These are phyloP conservation scores for Cordyceps pruinosa DNA, from an alignment of 2,329 filamentous ascomycete genomes.

Conservation along the genomic window DNA sequence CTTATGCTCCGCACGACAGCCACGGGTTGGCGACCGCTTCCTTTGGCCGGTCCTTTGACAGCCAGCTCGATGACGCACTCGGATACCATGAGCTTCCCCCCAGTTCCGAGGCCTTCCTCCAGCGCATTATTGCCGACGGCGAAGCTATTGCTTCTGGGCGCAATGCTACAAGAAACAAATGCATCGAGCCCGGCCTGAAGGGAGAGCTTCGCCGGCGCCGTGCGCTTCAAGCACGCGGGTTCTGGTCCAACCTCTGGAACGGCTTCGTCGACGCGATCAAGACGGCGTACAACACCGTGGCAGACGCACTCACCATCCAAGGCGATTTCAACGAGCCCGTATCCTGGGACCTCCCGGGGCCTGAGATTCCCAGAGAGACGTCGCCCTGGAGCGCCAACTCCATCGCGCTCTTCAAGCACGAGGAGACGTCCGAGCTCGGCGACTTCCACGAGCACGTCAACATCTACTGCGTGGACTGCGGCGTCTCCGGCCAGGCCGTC, in stretches of 20 bases:
- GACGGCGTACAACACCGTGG: conserved; percentile 1
- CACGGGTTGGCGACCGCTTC: conserved; percentile 21
- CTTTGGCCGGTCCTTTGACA: conserved; percentile 22
- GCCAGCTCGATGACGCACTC: conserved; percentile 21
- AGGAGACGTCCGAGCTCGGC: neutral
- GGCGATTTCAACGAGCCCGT: conserved; percentile 18
- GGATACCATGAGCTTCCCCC: conserved; percentile 17
- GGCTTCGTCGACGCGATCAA: conserved; percentile 7
- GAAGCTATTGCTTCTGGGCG: neutral
- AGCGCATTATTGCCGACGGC: conserved; percentile 10
- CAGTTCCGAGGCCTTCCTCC: conserved; percentile 15
- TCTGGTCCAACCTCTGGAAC: neutral
- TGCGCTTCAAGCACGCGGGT: neutral
- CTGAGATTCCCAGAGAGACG: conserved; percentile 16
- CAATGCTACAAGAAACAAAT: neutral
- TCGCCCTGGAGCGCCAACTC: conserved; percentile 24
- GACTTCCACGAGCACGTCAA: conserved; percentile 19
- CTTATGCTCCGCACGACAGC: neutral
- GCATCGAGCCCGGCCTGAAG: neutral
- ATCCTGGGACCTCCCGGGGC: conserved; percentile 14
- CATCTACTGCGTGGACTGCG: conserved; percentile 26
- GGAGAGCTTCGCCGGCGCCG: neutral
- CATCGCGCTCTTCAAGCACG: conserved; percentile 4
- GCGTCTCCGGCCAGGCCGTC: conserved; percentile 21
- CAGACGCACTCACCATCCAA: conserved; percentile 11